Evolutionary conservation across 305 asterid species (phyloP).

Genomic region (Fraxinus xanthoxyloides): DNA sequence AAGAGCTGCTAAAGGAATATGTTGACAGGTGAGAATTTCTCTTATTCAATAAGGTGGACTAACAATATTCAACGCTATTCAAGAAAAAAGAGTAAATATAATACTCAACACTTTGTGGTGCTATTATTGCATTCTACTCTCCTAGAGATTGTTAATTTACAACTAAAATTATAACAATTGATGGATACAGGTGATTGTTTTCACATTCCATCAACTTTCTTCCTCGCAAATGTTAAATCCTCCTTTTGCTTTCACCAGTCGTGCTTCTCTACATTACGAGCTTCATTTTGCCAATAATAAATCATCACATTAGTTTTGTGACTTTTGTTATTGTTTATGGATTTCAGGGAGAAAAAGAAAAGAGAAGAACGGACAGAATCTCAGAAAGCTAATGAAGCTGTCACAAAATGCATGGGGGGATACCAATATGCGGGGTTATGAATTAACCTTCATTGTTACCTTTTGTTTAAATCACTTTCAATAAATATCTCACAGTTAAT

Average conservation of each 20-base stretch:
- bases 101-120: not conserved
- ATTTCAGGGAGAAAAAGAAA: constrained; percentile 65
- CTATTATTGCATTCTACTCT: not conserved
- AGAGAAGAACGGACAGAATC: constrained; percentile 60
- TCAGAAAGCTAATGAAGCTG: constrained; percentile 64
- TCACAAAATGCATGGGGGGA: constrained; percentile 42
- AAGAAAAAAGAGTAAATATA: not conserved
- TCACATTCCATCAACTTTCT: not conserved
- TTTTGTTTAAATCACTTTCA: not conserved
- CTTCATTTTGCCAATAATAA: not conserved
- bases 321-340: not conserved
- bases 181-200: not conserved
- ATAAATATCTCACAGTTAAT: not conserved
- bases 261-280: not conserved
- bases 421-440: constrained; percentile 33
- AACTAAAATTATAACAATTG: not conserved
- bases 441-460: not conserved
- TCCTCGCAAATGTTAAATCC: not conserved
- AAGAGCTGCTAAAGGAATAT: constrained; percentile 87
- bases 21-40: constrained; percentile 66
- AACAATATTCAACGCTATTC: not conserved
- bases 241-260: not conserved
- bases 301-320: not conserved
- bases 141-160: not conserved
- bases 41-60: not conserved